Evolutionary conservation across 2,329 filamentous ascomycete genomes (phyloP), one percentile per base, ranked within the genome.

Genomic region (Pestalotiopsis sp.): DNA sequence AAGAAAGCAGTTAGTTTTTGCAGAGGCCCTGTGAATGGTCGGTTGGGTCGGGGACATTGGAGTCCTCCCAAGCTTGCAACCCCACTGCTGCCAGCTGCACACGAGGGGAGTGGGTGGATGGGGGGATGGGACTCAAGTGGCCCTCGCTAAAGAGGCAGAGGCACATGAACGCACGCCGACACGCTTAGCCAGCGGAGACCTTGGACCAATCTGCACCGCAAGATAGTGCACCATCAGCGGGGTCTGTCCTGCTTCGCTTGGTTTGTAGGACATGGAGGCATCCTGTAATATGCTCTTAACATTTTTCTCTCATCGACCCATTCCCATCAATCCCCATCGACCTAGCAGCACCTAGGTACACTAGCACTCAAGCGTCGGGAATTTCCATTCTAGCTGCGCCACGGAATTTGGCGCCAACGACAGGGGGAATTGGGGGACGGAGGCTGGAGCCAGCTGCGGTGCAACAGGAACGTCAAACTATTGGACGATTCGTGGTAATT

Each of bases 51-150:
- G 25, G 25, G 38, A 52, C 64, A 56, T 67, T 61, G 65, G 65
- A 67, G 52, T 59, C 65, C 65, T 67, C 65, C 65, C 65, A 61
- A 58, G 20, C 31, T 38, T 39, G 13, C 59, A n/a, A 20, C 17
- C 31, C 17, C n/a, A 13, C 17, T 59, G 56, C 25, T 7, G 12
- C 27, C 59, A 14, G 27, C 45, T n/a, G 20, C 17, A 52, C 45
- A 52, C 45, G 45, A 52, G 45, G 17, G 45, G 45, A 20, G 45
- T n/a, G 31, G 45, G 14, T n/a, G 23, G 23, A 23, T 23, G 23
- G 23, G 23, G 23, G 23, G 23, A 23, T 23, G 23, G 23, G 23
- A 23, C 23, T 23, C 23, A 23, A 23, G 45, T 52, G 45, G 45
- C 45, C 45, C 45, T 52, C 45, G 45, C 45, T 52, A 52, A 52